Percentiles rank a stretch among this genome's conserved stretches.
These are phyloP conservation scores for Saccharomyces pastorianus DNA, from an alignment of 1,139 yeast genomes.

Conservation along the genomic window DNA sequence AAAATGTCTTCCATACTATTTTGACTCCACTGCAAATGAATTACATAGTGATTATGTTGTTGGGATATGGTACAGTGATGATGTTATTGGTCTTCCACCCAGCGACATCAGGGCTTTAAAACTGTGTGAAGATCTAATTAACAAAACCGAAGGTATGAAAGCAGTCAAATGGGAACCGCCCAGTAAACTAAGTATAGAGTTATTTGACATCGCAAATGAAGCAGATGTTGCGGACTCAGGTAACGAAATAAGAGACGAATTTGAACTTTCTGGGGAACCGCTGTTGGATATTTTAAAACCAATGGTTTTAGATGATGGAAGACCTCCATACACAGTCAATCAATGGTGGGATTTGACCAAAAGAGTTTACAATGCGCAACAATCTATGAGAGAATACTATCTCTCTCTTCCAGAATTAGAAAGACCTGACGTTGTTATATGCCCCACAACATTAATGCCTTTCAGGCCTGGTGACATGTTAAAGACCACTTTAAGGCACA, in stretches of 20 bases:
- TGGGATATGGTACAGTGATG: slow-evolving; percentile 15
- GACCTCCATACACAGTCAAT: slow-evolving; percentile 9
- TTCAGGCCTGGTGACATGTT: slow-evolving; percentile 27
- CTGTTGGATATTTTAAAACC: slow-evolving; percentile 9
- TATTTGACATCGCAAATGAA: slow-evolving; percentile 11
- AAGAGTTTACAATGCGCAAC: slow-evolving; percentile 10
- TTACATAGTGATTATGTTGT: slow-evolving; percentile 7
- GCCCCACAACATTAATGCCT: slow-evolving; percentile 16
- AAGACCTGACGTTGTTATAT: slow-evolving; percentile 10
- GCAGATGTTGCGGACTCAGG: slow-evolving; percentile 16
- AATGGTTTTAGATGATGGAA: slow-evolving; percentile 5
- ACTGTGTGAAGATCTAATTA: slow-evolving; percentile 10
- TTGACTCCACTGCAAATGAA: slow-evolving; percentile 6
- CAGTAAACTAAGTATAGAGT: slow-evolving; percentile 6
- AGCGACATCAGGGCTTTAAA: slow-evolving; percentile 15
- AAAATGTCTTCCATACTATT: slow-evolving; percentile 25
- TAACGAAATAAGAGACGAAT: slow-evolving; percentile 9
- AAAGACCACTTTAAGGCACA: slow-evolving; percentile 36
- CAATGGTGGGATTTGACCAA: slow-evolving; percentile 14
- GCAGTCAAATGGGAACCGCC: slow-evolving; percentile 13
- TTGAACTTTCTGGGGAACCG: slow-evolving; percentile 12
- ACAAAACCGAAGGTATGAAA: slow-evolving; percentile 8
- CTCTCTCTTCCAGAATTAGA: slow-evolving; percentile 8
- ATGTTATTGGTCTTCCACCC: slow-evolving; percentile 16
- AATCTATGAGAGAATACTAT: slow-evolving; percentile 10